Base-by-base conservation (phyloP, 2,329 filamentous ascomycete genomes). In the Pseudocercospora eumusae region DNA sequence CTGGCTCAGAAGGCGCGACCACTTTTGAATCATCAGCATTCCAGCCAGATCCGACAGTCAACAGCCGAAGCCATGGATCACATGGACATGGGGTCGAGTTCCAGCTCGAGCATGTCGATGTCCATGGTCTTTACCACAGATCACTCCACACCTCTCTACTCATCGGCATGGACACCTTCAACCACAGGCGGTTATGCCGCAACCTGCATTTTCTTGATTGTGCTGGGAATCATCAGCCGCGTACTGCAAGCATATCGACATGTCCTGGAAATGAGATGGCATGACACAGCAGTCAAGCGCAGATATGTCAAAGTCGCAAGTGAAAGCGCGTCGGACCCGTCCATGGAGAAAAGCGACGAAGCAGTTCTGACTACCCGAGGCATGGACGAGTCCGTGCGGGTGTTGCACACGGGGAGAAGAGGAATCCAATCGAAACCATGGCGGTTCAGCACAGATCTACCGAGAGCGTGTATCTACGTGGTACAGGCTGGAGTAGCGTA, bases 191-290 rank as follows among this genome's bases (percentile, higher is more conserved):
- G 83, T 63, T 98, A 97, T 77, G 92, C 91, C 1, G 93, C 87
- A 60, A 96, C 92, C 27, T 96, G 93, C 80, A 90, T 97, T 75
- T 97, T 97, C 78, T 84, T 97, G 62, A 87, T 96, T 74, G 69
- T 89, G 49, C 86, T 98, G 56, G 88, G 87, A 63, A 81, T 88
- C 64, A 71, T 89, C 60, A 87, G 88, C 72, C 89, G 93, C 57
- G 78, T 81, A 20, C 81, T 96, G 15, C 79, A 93, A 56, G 92
- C 92, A 2, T 80, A 85, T 70, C 92, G 91, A 74, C 74, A 79
- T 23, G 71, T 80, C 15, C 76, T 85, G 78, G 78, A 86, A 80
- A 76, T 83, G 79, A 75, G 85, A 84, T 96, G 91, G 88, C 78
- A 89, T 52, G 86, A 90, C 74, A 78, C 79, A 28, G 91, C 93